A percentile compares a stretch with the other conserved stretches of the same genome.
phyloP scores from a whole-genome alignment of 805 yeast genomes.

The Ogataea degrootiae region DNA sequence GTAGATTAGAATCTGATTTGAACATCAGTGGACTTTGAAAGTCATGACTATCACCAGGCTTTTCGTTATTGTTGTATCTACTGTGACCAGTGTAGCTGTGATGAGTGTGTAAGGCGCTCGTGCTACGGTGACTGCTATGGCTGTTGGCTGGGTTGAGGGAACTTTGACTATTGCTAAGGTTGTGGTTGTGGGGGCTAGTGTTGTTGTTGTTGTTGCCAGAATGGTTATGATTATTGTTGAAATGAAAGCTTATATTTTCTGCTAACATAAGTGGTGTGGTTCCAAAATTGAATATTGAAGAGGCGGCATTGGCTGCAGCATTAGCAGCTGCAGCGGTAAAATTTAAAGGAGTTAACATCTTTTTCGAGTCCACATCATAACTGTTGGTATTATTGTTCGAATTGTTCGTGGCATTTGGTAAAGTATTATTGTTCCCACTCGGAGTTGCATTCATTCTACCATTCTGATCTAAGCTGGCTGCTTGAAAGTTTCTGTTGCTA shows the following conservation, averaged over 20 bases:
- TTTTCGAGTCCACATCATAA: slow-evolving; percentile 2
- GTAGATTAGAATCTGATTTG: background rate
- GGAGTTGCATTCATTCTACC: background rate
- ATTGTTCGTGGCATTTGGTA: no score
- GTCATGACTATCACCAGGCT: background rate
- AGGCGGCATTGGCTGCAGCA: slow-evolving; percentile 27
- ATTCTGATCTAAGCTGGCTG: background rate
- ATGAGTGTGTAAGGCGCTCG: no score
- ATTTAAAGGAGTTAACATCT: slow-evolving; percentile 15
- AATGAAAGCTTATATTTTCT: slow-evolving; percentile 8
- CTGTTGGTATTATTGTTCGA: no score
- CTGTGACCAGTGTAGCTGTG: no score
- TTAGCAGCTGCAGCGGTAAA: slow-evolving; percentile 25
- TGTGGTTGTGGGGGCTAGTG: background rate
- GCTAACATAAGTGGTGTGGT: slow-evolving; percentile 10
- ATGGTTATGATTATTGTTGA: slow-evolving; percentile 4
- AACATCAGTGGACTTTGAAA: background rate
- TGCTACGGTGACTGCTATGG: background rate
- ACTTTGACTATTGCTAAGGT: background rate
- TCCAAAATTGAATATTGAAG: slow-evolving; percentile 27
- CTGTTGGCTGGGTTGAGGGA: background rate
- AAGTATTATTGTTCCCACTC: background rate
- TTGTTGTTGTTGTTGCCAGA: slow-evolving; percentile 2
- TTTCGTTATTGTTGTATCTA: background rate
- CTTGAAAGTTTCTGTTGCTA: slow-evolving; percentile 12